A percentile compares a stretch with the other conserved stretches of the same genome.
Evolutionary conservation across 257 asterid genomes (phyloP).

Genomic region (Nicotiana undulata): DNA sequence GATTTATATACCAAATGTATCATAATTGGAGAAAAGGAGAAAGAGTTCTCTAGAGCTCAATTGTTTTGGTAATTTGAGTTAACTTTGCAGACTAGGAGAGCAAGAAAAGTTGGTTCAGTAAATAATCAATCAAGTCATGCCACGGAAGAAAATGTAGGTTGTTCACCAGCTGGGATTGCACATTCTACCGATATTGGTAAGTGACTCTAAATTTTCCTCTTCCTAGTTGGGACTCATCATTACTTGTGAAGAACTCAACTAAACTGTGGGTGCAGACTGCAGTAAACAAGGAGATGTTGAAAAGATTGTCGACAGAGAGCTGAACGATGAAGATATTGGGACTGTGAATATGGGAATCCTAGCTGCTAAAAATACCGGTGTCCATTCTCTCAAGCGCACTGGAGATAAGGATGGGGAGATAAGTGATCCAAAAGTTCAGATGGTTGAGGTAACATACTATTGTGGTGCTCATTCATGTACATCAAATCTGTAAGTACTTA

Average conservation of each 20-base stretch:
- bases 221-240: neutral
- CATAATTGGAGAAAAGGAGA: neutral
- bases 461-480: too few relatives aligned
- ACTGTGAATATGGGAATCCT: neutral
- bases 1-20: neutral
- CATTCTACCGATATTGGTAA: neutral
- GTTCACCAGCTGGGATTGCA: neutral
- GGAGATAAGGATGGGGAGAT: too few relatives aligned
- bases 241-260: neutral
- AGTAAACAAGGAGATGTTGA: neutral
- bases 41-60: neutral
- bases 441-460: too few relatives aligned
- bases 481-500: too few relatives aligned
- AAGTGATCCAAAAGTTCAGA: too few relatives aligned
- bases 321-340: neutral
- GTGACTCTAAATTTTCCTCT: neutral
- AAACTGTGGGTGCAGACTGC: neutral
- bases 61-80: neutral
- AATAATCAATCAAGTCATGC: neutral
- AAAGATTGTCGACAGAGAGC: neutral
- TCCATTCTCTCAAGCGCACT: neutral
- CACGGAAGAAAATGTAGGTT: neutral
- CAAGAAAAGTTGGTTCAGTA: neutral
- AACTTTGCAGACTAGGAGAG: slow-evolving; percentile 2
- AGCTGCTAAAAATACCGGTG: neutral